Conservation (phyloP, 331 rosid species). For the Malus hybrid region DNA sequence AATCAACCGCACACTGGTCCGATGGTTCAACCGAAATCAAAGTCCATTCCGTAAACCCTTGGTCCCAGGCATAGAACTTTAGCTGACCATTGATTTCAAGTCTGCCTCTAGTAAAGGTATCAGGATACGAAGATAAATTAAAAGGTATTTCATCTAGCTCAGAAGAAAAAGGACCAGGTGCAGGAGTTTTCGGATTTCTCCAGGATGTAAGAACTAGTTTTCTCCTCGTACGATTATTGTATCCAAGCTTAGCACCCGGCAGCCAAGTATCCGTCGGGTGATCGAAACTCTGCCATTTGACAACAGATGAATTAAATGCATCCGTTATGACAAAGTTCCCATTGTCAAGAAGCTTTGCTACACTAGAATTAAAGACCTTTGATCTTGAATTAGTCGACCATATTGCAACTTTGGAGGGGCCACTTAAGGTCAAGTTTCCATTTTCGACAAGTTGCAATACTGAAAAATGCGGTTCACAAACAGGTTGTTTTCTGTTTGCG, state of each 20-base stretch:
- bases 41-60: background rate
- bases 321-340: slow-evolving; percentile 22
- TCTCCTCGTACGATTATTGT: background rate
- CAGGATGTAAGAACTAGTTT: background rate
- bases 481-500: slow-evolving; percentile 22
- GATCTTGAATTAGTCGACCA: slow-evolving; percentile 13
- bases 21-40: background rate
- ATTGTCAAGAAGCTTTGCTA: slow-evolving; percentile 15
- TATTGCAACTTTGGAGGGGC: background rate
- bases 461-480: slow-evolving; percentile 18
- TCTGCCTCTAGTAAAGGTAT: background rate
- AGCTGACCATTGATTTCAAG: slow-evolving; percentile 19
- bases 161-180: slow-evolving; percentile 12
- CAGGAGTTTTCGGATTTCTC: slow-evolving; percentile 5
- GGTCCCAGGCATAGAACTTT: background rate
- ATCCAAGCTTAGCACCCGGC: slow-evolving; percentile 6
- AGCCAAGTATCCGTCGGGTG: slow-evolving; percentile 30
- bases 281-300: slow-evolving; percentile 30
- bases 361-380: background rate
- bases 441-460: background rate
- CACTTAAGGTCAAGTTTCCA: slow-evolving; percentile 5
- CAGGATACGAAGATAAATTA: background rate
- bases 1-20: background rate
- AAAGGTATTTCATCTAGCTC: background rate
- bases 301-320: background rate